Evolutionary conservation across 352 stramenopile genomes (phyloP).

Genomic region (Phytophthora pinifolia): DNA sequence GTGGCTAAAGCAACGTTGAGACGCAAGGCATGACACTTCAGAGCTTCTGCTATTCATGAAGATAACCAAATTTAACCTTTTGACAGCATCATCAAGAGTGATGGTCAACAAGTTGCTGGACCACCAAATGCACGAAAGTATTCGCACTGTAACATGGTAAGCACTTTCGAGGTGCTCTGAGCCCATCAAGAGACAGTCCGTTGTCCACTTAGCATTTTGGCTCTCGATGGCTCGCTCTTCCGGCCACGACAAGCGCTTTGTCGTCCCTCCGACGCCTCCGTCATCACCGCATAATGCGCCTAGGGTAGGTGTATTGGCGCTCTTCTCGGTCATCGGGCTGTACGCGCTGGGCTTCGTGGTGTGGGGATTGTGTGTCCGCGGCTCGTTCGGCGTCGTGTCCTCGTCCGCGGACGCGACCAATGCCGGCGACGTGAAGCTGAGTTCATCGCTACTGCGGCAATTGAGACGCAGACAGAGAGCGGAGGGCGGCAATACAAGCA

Average conservation of each 20-base stretch:
- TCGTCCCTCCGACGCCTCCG: constrained; percentile 7
- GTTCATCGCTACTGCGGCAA: constrained; percentile 9
- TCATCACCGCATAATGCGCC: constrained; percentile 17
- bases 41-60: not conserved
- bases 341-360: constrained; percentile 32
- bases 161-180: constrained; percentile 1
- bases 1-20: not conserved
- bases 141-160: not conserved
- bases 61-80: not conserved
- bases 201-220: constrained; percentile 19
- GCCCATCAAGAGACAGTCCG: constrained; percentile 13
- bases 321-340: constrained; percentile 31
- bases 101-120: constrained; percentile 20
- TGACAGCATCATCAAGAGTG: constrained; percentile 11
- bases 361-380: constrained; percentile 20
- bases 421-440: constrained; percentile 11
- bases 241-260: constrained; percentile 1
- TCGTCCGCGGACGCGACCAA: constrained; percentile 8
- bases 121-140: constrained; percentile 9
- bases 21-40: not conserved
- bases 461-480: constrained; percentile 17
- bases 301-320: constrained; percentile 21
- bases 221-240: constrained; percentile 15
- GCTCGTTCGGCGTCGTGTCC: constrained; percentile 9
- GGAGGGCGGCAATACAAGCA: not conserved